A percentile compares a stretch with the other conserved stretches of the same genome.
These are phyloP conservation scores for Pelargonium australe DNA, from an alignment of 441 rosid genomes.

Conservation along the genomic window DNA sequence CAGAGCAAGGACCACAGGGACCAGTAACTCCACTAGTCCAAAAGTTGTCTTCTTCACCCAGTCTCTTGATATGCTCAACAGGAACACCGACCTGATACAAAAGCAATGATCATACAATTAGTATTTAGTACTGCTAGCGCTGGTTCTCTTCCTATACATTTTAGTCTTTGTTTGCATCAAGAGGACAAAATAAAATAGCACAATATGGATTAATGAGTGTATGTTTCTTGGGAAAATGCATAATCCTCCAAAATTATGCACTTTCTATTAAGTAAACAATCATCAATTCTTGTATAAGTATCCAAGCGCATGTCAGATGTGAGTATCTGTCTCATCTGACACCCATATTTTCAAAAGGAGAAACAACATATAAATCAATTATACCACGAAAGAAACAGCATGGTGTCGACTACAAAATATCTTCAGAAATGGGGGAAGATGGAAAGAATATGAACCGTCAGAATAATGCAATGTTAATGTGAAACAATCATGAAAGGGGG, in stretches of 20 bases:
- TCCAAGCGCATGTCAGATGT: neutral
- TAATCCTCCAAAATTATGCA: neutral
- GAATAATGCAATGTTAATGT: neutral
- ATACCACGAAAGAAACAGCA: neutral
- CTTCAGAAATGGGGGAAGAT: neutral
- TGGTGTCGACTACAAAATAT: constrained; percentile 1
- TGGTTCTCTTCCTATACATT: neutral
- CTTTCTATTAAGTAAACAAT: neutral
- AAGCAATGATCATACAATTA: constrained; percentile 7
- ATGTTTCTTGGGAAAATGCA: neutral
- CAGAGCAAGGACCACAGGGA: constrained; percentile 98
- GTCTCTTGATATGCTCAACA: constrained; percentile 63
- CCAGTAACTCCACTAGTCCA: constrained; percentile 93
- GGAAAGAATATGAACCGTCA: neutral
- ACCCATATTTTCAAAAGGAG: neutral
- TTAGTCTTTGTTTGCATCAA: neutral
- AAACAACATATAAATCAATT: neutral
- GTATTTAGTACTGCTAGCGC: neutral
- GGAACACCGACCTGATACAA: constrained; percentile 68
- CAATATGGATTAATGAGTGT: neutral
- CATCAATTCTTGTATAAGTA: neutral
- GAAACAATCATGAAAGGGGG: constrained; percentile 2
- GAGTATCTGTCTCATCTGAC: neutral
- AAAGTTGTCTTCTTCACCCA: constrained; percentile 92
- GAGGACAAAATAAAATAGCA: neutral